phyloP scores from a whole-genome alignment of 495 filamentous ascomycete species.

The Podospora bellae-mahoneyi region DNA sequence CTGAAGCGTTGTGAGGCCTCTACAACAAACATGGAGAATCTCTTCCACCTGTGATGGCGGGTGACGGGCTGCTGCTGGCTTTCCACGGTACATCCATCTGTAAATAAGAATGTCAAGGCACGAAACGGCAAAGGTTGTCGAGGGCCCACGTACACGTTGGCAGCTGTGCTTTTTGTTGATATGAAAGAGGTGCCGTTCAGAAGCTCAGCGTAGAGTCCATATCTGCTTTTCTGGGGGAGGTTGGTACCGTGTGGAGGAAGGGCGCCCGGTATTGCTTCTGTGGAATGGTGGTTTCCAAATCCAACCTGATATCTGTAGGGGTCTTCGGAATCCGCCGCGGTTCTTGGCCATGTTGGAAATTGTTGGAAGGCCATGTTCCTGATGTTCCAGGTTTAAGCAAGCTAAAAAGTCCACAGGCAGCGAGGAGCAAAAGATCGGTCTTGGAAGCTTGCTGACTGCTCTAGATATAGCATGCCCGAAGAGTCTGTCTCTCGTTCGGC shows the following conservation, averaged over 20 bases:
- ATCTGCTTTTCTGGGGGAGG: conserved; percentile 60
- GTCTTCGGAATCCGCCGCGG: conserved; percentile 9
- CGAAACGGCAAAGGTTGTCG: not conserved
- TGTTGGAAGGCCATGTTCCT: not conserved
- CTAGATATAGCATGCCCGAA: not conserved
- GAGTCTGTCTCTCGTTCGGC: not conserved
- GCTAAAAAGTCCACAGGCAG: too few species aligned
- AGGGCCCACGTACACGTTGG: conserved; percentile 19
- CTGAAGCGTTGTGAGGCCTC: not conserved
- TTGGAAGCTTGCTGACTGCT: not conserved
- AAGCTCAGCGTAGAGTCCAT: conserved; percentile 72
- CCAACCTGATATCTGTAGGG: conserved; percentile 30
- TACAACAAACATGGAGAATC: not conserved
- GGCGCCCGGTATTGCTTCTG: conserved; percentile 29
- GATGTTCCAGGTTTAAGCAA: not conserved
- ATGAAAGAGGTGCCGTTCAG: conserved; percentile 82
- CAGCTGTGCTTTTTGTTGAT: conserved; percentile 62
- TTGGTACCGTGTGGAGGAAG: conserved; percentile 58
- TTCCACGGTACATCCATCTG: conserved; percentile 72
- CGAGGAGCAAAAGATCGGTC: not conserved
- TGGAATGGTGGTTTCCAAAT: conserved; percentile 31
- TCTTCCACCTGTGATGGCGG: conserved; percentile 14
- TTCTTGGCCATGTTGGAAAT: not conserved
- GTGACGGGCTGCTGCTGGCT: conserved; percentile 65
- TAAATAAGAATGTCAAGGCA: conserved; percentile 22